Evolutionary conservation across 2,329 filamentous ascomycete species (phyloP).

Genomic region (Penicillium griseofulvum): DNA sequence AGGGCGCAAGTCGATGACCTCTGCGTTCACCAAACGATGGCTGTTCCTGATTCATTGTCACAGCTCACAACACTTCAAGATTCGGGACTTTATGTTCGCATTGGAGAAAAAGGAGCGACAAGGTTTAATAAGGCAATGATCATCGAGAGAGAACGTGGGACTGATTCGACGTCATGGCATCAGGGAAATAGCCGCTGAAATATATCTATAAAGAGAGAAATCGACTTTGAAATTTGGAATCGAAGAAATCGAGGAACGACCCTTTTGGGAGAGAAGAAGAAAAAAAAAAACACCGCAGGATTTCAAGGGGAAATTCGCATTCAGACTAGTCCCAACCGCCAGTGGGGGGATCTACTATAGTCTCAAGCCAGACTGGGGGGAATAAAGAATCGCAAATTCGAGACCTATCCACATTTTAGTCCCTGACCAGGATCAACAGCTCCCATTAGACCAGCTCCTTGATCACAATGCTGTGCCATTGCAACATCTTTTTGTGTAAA

Average conservation of each 20-base stretch:
- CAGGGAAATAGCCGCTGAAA: not conserved
- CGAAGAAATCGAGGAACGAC: conserved; percentile 1
- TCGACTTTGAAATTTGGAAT: not conserved
- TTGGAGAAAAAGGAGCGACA: conserved; percentile 17
- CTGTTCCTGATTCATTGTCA: conserved; percentile 17
- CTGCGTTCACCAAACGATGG: conserved; percentile 38
- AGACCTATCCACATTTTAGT: conserved; percentile 25
- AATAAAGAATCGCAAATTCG: not conserved
- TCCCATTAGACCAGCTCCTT: conserved; percentile 35
- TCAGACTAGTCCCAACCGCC: conserved; percentile 6
- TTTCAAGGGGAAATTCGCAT: conserved; percentile 18
- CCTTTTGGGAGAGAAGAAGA: not conserved
- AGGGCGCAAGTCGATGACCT: conserved; percentile 36
- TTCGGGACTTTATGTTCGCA: not conserved
- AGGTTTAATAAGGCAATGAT: conserved; percentile 20
- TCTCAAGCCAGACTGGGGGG: not conserved
- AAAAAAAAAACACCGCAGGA: conserved; percentile 10
- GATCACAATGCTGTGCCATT: conserved; percentile 40
- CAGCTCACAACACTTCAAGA: not conserved
- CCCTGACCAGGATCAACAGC: conserved; percentile 32
- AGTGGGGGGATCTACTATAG: conserved; percentile 18
- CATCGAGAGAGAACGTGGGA: conserved; percentile 20
- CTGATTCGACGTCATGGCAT: conserved; percentile 18
- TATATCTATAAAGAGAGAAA: not conserved
- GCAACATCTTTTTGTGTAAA: conserved; percentile 37